Conservation (phyloP, 371 early-diverging fungal species). For the Smittium culicis region DNA sequence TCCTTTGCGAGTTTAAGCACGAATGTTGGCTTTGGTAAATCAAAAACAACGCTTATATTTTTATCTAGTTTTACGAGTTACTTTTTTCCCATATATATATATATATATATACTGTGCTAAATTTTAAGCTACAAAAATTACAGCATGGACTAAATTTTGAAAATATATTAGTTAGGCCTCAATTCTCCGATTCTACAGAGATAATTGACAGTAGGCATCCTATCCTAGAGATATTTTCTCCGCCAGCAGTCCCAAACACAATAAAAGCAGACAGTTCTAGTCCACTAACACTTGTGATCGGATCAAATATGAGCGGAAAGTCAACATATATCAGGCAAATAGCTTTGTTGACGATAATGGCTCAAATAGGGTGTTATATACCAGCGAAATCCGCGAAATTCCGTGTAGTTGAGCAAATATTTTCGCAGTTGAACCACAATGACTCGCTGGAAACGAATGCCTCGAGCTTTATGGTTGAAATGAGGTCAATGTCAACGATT, state of each 20-base stretch:
- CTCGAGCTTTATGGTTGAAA: conserved; percentile 84
- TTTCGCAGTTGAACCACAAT: conserved; percentile 60
- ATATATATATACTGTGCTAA: not conserved
- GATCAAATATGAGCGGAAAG: conserved; percentile 98
- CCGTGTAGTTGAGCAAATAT: conserved; percentile 51
- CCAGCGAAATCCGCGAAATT: conserved; percentile 81
- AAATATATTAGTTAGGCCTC: conserved; percentile 46
- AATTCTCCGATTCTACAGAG: conserved; percentile 63
- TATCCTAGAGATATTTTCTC: conserved; percentile 44
- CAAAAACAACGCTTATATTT: not conserved
- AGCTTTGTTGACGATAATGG: conserved; percentile 76
- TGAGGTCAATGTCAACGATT: conserved; percentile 77
- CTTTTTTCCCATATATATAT: not conserved
- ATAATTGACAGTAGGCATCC: conserved; percentile 74
- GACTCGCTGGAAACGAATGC: conserved; percentile 47
- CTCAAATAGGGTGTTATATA: conserved; percentile 82
- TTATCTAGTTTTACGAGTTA: conserved; percentile 1
- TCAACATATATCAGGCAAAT: conserved; percentile 88
- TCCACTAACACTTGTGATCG: conserved; percentile 81
- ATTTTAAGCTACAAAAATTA: too few relatives aligned
- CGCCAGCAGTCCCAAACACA: conserved; percentile 61
- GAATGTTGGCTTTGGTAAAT: conserved; percentile 37
- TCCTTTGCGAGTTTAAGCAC: conserved; percentile 55
- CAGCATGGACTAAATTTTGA: not conserved
- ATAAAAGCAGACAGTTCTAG: conserved; percentile 44